Conservation (phyloP, 1,284 basidiomycete species). For the Cryptococcus sp. region DNA sequence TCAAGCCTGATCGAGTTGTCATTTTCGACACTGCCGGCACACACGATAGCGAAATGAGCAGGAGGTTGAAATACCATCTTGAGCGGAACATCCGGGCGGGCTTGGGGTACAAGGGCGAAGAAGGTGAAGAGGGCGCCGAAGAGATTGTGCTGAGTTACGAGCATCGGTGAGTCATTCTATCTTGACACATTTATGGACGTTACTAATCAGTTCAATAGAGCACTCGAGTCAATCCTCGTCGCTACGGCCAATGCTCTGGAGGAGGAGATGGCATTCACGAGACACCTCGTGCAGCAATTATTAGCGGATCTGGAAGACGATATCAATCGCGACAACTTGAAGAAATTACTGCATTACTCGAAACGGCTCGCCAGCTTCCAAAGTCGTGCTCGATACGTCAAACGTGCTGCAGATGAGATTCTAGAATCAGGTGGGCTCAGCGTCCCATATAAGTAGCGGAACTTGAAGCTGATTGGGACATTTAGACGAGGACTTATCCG, state of each 20-base stretch:
- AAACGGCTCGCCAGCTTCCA: conserved; percentile 81
- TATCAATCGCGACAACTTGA: conserved; percentile 89
- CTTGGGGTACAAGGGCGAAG: conserved; percentile 22
- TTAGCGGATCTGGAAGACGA: conserved; percentile 90
- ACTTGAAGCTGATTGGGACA: background rate
- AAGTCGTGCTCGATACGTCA: conserved; percentile 84
- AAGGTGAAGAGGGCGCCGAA: conserved; percentile 26
- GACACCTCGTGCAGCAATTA: conserved; percentile 77
- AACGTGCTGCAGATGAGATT: conserved; percentile 84
- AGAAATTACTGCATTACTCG: conserved; percentile 84
- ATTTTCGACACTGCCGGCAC: conserved; percentile 90
- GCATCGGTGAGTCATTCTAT: conserved; percentile 66
- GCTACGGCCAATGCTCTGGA: conserved; percentile 87
- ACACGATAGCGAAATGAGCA: conserved; percentile 78
- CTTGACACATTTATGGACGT: background rate
- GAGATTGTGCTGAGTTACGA: conserved; percentile 68
- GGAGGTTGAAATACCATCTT: conserved; percentile 82
- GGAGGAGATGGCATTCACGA: conserved; percentile 88
- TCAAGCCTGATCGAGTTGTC: conserved; percentile 89
- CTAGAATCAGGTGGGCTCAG: conserved; percentile 71
- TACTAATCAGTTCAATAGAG: conserved; percentile 57
- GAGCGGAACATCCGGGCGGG: conserved; percentile 61
- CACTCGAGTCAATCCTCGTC: conserved; percentile 83
- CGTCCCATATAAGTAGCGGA: background rate
- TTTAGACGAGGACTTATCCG: conserved; percentile 84